These are phyloP conservation scores for Anisodus acutangulus DNA, from an alignment of 257 asterid species.

Conservation along the genomic window DNA sequence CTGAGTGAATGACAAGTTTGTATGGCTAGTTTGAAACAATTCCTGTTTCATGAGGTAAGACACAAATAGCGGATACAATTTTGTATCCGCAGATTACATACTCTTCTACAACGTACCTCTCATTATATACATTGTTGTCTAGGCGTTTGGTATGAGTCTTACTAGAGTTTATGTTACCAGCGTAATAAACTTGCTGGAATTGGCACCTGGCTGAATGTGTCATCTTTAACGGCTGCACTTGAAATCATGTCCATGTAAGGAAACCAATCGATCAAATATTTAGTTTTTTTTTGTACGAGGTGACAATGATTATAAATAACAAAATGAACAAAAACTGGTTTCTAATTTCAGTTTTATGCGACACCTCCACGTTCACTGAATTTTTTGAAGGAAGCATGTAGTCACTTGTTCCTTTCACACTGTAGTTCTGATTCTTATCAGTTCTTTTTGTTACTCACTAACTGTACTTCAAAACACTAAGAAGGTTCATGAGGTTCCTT, in stretches of 20 bases:
- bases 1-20: not conserved
- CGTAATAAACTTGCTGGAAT: not conserved
- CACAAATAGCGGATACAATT: not conserved
- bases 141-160: not conserved
- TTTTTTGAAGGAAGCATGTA: not conserved
- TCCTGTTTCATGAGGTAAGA: not conserved
- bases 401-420: not conserved
- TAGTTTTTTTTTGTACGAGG: not conserved
- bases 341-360: not conserved
- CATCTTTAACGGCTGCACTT: not conserved
- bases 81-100: not conserved
- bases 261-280: not conserved
- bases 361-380: not conserved
- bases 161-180: not conserved
- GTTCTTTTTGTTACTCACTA: not conserved
- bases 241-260: not conserved
- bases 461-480: not conserved
- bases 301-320: not conserved
- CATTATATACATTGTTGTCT: slow-evolving; percentile 11
- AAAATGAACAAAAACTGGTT: not conserved
- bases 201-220: not conserved
- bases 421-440: not conserved
- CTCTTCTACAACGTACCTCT: too few species aligned
- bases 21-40: not conserved
- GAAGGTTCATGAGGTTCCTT: not conserved